Evolutionary conservation across 495 filamentous ascomycete species (phyloP).

Genomic region (Lichenothelia convexa): DNA sequence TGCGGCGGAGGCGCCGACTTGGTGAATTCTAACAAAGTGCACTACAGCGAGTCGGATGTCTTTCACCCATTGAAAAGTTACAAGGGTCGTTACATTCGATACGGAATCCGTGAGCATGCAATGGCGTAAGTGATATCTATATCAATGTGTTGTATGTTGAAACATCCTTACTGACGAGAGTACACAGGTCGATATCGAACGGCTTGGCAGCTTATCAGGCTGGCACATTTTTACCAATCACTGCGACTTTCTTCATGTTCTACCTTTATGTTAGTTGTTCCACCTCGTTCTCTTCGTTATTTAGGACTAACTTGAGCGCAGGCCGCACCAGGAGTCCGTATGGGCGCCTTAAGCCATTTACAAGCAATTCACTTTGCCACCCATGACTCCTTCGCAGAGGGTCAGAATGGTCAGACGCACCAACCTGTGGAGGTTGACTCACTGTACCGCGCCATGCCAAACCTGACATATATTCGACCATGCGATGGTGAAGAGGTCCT

Average conservation of each 20-base stretch:
- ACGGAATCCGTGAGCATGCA: constrained; percentile 1
- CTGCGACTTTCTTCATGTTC: constrained; percentile 1
- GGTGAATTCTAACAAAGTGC: background rate
- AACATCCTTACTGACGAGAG: too few species aligned
- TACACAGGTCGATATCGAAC: too few species aligned
- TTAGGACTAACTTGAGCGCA: too few species aligned
- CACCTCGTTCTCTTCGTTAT: too few species aligned
- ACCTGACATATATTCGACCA: background rate
- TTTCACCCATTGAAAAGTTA: background rate
- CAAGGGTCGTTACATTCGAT: background rate
- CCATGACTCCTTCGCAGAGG: constrained; percentile 1
- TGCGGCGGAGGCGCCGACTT: constrained; percentile 1
- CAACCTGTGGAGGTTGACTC: background rate
- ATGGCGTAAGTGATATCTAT: too few species aligned
- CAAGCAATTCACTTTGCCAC: constrained; percentile 1
- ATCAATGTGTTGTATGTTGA: too few species aligned
- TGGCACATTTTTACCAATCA: constrained; percentile 2
- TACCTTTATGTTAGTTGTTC: constrained; percentile 1
- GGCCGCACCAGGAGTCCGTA: constrained; percentile 1
- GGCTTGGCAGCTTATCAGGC: background rate
- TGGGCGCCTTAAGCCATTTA: background rate
- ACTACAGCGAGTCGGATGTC: background rate
- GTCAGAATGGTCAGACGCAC: constrained; percentile 1
- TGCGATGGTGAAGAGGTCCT: background rate
- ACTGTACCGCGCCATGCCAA: constrained; percentile 1